Conservation (phyloP, 2,329 filamentous ascomycete genomes). For the Neofusicoccum sp. region DNA sequence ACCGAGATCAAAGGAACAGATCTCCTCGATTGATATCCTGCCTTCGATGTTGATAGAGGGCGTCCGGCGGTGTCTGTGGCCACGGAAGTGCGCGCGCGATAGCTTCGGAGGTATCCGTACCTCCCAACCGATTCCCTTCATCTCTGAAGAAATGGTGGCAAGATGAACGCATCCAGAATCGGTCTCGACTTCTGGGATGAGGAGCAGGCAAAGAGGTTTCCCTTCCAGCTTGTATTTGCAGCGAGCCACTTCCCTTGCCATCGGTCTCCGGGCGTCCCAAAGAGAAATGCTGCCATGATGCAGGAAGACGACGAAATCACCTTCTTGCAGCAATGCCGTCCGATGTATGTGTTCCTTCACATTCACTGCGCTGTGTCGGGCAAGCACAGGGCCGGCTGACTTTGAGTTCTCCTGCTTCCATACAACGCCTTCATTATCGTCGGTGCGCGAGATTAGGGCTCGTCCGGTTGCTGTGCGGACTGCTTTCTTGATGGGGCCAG, state of each 20-base stretch:
- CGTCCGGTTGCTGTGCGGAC: constrained; percentile 79
- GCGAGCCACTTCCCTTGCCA: constrained; percentile 59
- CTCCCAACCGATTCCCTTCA: constrained; percentile 80
- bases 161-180: constrained; percentile 59
- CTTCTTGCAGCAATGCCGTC: constrained; percentile 74
- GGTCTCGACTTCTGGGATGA: constrained; percentile 65
- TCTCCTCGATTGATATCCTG: constrained; percentile 57
- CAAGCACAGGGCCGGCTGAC: constrained; percentile 52
- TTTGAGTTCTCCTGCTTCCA: constrained; percentile 68
- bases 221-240: constrained; percentile 61
- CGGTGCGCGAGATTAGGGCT: constrained; percentile 77
- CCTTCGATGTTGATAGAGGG: constrained; percentile 29
- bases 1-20: constrained; percentile 69
- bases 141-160: constrained; percentile 76
- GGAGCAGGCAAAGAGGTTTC: constrained; percentile 76
- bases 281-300: constrained; percentile 68
- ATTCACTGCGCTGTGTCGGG: constrained; percentile 66
- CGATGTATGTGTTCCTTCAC: constrained; percentile 72
- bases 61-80: constrained; percentile 2
- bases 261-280: constrained; percentile 70
- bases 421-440: constrained; percentile 74
- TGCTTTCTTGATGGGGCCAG: constrained; percentile 76
- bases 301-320: constrained; percentile 77
- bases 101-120: constrained; percentile 56
- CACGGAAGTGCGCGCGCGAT: constrained; percentile 6